These are phyloP conservation scores for Cokeromyces recurvatus DNA, from an alignment of 371 early-diverging fungal genomes.

Conservation along the genomic window DNA sequence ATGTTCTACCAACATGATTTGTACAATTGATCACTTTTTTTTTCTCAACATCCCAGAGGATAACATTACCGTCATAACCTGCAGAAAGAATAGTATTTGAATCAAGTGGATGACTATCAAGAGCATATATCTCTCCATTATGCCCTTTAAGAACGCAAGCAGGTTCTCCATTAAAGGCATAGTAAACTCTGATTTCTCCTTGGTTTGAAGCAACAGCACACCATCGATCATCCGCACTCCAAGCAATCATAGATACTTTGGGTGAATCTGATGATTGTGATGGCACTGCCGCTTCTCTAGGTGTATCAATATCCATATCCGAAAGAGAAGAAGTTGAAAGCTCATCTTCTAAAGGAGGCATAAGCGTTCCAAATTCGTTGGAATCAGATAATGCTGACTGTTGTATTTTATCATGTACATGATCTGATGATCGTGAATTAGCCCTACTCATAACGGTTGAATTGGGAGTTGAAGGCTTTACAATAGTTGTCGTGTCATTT, in stretches of 20 bases:
- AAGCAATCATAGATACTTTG: slow-evolving; percentile 52
- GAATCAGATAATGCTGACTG: background rate
- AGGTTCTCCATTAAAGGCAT: slow-evolving; percentile 55
- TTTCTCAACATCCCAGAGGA: slow-evolving; percentile 68
- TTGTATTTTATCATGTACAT: no score
- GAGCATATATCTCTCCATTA: slow-evolving; percentile 62
- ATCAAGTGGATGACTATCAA: slow-evolving; percentile 74
- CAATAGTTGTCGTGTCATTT: slow-evolving; percentile 8
- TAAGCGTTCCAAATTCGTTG: slow-evolving; percentile 16
- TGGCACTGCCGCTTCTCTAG: background rate
- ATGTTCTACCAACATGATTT: slow-evolving; percentile 29
- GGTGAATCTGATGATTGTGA: slow-evolving; percentile 9
- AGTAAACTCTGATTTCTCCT: slow-evolving; percentile 60
- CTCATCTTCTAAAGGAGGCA: slow-evolving; percentile 8
- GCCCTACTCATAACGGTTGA: slow-evolving; percentile 12
- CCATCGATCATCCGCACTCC: slow-evolving; percentile 59
- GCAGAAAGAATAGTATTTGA: slow-evolving; percentile 70
- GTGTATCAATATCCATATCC: background rate
- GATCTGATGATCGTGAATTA: background rate
- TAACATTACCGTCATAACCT: slow-evolving; percentile 81
- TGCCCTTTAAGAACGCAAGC: slow-evolving; percentile 57
- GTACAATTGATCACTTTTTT: slow-evolving; percentile 23
- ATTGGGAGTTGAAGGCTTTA: slow-evolving; percentile 8
- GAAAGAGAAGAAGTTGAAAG: background rate
- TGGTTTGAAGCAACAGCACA: slow-evolving; percentile 59